Conservation (phyloP, 768 basidiomycete genomes). For the Macrolepiota albuminosa region DNA sequence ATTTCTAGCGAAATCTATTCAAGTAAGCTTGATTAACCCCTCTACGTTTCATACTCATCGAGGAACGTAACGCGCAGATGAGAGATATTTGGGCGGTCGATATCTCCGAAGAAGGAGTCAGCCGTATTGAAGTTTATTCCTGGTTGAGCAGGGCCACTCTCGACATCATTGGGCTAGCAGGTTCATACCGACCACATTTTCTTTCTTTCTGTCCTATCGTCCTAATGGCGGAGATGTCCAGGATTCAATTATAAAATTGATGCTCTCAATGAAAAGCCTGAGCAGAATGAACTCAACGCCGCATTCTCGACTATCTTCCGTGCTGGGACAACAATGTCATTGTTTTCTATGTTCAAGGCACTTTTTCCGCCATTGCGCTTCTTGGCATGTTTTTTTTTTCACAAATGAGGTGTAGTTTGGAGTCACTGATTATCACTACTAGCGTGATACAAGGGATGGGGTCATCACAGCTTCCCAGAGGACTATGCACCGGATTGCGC, state of each 20-base stretch:
- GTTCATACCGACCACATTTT: conserved; percentile 28
- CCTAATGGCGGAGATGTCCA: conserved; percentile 25
- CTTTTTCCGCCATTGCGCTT: conserved; percentile 27
- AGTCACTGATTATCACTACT: conserved; percentile 1
- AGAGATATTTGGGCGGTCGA: conserved; percentile 42
- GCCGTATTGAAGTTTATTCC: conserved; percentile 50
- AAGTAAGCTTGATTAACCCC: conserved; percentile 26
- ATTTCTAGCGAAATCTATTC: conserved; percentile 49
- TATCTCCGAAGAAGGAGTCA: conserved; percentile 23
- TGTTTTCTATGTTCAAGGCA: conserved; percentile 21
- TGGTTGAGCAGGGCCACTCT: conserved; percentile 69
- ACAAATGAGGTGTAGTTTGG: conserved; percentile 25
- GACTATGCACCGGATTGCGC: conserved; percentile 37
- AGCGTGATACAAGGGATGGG: conserved; percentile 14
- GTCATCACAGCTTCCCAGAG: conserved; percentile 19
- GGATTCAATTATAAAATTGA: conserved; percentile 26
- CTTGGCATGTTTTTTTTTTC: conserved; percentile 25
- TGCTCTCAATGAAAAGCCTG: conserved; percentile 14
- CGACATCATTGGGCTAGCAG: conserved; percentile 72
- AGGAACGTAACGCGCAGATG: conserved; percentile 27
- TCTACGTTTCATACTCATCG: neutral
- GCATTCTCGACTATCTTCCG: conserved; percentile 44
- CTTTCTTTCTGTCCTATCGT: conserved; percentile 9
- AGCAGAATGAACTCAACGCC: conserved; percentile 39
- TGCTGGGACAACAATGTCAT: conserved; percentile 27